phyloP scores from a whole-genome alignment of 306 rosid species.

The Chamaecrista fasciculata region DNA sequence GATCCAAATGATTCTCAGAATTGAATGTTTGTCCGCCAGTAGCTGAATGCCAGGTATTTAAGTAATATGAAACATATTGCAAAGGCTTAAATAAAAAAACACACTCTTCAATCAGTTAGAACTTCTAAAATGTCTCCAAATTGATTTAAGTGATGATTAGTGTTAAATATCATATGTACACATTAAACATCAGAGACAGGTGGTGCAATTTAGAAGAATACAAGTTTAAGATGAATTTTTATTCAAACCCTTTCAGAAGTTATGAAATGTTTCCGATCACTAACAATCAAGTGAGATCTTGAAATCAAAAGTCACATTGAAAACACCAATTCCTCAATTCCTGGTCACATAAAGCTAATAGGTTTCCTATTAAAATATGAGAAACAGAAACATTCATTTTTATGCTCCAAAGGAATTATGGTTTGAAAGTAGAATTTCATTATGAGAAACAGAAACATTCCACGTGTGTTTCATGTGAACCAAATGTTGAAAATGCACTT shows the following conservation, averaged over 20 bases:
- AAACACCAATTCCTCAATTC: not conserved
- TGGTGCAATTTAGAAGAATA: not conserved
- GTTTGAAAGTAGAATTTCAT: conserved; percentile 5
- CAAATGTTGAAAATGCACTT: conserved; percentile 1
- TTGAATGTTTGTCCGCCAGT: conserved; percentile 83
- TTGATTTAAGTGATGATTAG: not conserved
- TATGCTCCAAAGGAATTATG: conserved; percentile 15
- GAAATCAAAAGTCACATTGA: not conserved
- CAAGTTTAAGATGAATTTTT: not conserved
- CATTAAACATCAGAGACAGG: conserved; percentile 22
- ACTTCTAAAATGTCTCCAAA: not conserved
- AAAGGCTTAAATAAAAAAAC: conserved; percentile 7
- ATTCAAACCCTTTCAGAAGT: not conserved
- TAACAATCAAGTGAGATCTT: not conserved
- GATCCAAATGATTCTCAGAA: conserved; percentile 85
- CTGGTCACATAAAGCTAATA: not conserved
- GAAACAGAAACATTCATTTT: conserved; percentile 10
- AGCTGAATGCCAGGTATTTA: conserved; percentile 49
- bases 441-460: no score
- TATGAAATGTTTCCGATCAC: not conserved
- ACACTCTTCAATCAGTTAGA: conserved; percentile 4
- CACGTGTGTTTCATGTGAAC: not conserved
- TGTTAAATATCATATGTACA: not conserved
- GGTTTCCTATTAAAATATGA: conserved; percentile 8
- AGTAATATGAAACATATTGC: conserved; percentile 22